A percentile compares a stretch with the other conserved stretches of the same genome.
Conservation (phyloP, 768 basidiomycete genomes). For the Leccinum barrowsii region DNA sequence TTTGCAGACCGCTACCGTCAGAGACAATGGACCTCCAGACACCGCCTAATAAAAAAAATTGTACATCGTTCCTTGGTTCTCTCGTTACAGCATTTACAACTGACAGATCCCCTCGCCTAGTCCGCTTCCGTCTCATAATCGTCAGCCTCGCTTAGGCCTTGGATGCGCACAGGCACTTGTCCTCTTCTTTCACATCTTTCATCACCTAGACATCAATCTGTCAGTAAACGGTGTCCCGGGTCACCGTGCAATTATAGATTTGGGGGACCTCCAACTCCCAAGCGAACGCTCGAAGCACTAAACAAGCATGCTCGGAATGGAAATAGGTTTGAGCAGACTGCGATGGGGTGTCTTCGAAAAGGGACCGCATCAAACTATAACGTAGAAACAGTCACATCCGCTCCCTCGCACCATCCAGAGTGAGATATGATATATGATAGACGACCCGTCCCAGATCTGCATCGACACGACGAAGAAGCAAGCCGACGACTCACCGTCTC, state of each 20-base stretch:
- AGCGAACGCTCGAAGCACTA: slow-evolving; percentile 17
- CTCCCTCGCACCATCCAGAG: slow-evolving; percentile 6
- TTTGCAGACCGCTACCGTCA: slow-evolving; percentile 10
- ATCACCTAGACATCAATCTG: slow-evolving; percentile 39
- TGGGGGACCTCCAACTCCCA: slow-evolving; percentile 21
- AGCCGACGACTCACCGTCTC: slow-evolving; percentile 47
- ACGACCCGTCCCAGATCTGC: slow-evolving; percentile 16
- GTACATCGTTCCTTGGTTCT: slow-evolving; percentile 13
- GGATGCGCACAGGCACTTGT: slow-evolving; percentile 41
- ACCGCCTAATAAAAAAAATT: slow-evolving; percentile 24
- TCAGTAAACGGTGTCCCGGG: slow-evolving; percentile 28
- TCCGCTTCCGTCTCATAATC: slow-evolving; percentile 1
- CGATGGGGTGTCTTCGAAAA: slow-evolving; percentile 35
- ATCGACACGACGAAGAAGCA: slow-evolving; percentile 11
- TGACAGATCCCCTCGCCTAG: slow-evolving; percentile 8
- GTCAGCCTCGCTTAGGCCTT: slow-evolving; percentile 15
- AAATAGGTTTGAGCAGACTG: slow-evolving; percentile 22
- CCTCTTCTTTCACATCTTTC: slow-evolving; percentile 46
- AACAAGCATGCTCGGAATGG: slow-evolving; percentile 7
- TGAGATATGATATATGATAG: slow-evolving; percentile 6
- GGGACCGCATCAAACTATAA: slow-evolving; percentile 34
- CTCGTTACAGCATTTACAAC: slow-evolving; percentile 10
- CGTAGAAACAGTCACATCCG: slow-evolving; percentile 19
- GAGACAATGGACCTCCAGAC: slow-evolving; percentile 23
- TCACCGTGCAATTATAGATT: slow-evolving; percentile 24